These are phyloP conservation scores for Pistacia integerrima DNA, from an alignment of 345 rosid species.

Conservation along the genomic window DNA sequence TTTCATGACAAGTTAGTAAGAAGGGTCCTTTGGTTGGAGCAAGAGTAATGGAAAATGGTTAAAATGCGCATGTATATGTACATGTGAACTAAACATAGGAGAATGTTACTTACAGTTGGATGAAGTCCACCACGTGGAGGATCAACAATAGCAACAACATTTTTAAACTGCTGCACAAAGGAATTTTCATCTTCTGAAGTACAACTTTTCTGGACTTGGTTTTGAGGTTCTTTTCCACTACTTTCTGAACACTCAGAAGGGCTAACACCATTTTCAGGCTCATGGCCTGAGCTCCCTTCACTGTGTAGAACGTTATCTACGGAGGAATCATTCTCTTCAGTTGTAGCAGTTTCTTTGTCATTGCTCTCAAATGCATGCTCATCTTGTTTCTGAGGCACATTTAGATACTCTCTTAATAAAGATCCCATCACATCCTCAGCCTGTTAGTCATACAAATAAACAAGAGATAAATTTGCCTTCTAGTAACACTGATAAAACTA, in stretches of 20 bases:
- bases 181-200: constrained; percentile 36
- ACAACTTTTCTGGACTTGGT: constrained; percentile 33
- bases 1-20: background rate
- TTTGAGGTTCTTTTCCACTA: constrained; percentile 37
- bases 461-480: constrained; percentile 5
- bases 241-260: constrained; percentile 30
- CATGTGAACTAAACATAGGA: background rate
- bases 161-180: constrained; percentile 50
- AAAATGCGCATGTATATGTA: background rate
- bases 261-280: constrained; percentile 32
- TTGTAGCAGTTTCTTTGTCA: constrained; percentile 24
- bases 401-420: constrained; percentile 71
- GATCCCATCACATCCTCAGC: constrained; percentile 94
- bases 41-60: background rate
- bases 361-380: constrained; percentile 33
- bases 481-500: background rate
- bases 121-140: constrained; percentile 95
- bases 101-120: constrained; percentile 61
- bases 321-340: constrained; percentile 38
- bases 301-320: constrained; percentile 19
- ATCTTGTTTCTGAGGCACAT: constrained; percentile 42
- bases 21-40: background rate
- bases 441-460: constrained; percentile 38
- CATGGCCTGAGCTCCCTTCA: constrained; percentile 35
- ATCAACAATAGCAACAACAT: constrained; percentile 94